A percentile compares a stretch with the other conserved stretches of the same genome.
These are phyloP conservation scores for Rutstroemia sp. DNA, from an alignment of 2,329 filamentous ascomycete genomes.

Conservation along the genomic window DNA sequence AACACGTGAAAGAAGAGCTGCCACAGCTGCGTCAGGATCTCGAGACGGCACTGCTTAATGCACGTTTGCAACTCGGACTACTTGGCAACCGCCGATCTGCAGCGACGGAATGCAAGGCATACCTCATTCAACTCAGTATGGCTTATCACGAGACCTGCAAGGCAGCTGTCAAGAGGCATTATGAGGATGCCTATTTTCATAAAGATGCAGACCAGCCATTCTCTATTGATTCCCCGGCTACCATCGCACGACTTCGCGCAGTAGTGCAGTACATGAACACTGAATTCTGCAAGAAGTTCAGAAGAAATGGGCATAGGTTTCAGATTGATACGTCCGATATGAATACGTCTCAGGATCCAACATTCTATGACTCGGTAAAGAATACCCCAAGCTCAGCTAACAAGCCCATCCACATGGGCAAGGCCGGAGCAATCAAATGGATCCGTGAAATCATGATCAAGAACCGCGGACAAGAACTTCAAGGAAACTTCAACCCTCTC, in stretches of 20 bases:
- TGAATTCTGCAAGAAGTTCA: constrained; percentile 22
- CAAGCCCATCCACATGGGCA: constrained; percentile 20
- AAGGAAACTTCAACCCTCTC: constrained; percentile 34
- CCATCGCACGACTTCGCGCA: constrained; percentile 23
- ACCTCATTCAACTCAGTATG: constrained; percentile 25
- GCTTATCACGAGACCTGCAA: constrained; percentile 27
- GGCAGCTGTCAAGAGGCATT: constrained; percentile 28
- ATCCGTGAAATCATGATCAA: constrained; percentile 17
- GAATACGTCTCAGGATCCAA: background rate
- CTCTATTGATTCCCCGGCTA: constrained; percentile 7
- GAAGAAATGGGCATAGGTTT: constrained; percentile 27
- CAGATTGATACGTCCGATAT: constrained; percentile 15
- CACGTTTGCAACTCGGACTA: constrained; percentile 7
- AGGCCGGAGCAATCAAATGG: constrained; percentile 19
- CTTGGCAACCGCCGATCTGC: constrained; percentile 16
- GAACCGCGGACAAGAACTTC: constrained; percentile 30
- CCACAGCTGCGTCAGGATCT: constrained; percentile 22
- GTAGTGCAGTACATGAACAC: constrained; percentile 27
- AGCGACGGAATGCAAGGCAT: constrained; percentile 18
- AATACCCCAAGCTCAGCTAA: background rate
- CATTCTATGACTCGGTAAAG: background rate
- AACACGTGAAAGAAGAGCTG: constrained; percentile 29
- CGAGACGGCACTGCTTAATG: constrained; percentile 7
- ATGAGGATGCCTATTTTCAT: constrained; percentile 28
- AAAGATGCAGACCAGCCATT: constrained; percentile 11